A percentile compares a stretch with the other conserved stretches of the same genome.
Conservation (phyloP, 441 rosid genomes). For the Populus hybrid region DNA sequence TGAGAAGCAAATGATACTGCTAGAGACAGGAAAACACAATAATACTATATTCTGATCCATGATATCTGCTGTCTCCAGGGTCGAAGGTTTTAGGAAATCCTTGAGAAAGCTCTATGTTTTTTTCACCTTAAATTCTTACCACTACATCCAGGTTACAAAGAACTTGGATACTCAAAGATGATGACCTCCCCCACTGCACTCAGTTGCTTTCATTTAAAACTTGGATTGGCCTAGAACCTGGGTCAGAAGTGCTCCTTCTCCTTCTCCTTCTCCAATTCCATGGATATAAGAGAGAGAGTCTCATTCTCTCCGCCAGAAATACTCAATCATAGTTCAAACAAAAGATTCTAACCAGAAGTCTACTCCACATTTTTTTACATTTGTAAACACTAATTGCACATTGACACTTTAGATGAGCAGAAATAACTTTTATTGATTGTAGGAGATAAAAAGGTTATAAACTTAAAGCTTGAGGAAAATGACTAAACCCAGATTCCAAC, state of each 20-base stretch:
- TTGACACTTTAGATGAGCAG: not conserved
- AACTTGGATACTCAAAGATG: not conserved
- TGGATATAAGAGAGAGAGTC: not conserved
- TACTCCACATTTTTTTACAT: not conserved
- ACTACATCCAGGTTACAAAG: not conserved
- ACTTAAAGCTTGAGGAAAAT: not conserved
- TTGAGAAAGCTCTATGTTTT: not conserved
- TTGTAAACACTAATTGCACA: not conserved
- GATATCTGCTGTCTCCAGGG: not conserved
- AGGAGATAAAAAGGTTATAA: not conserved
- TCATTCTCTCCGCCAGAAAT: not conserved
- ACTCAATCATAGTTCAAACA: not conserved
- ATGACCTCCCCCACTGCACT: not conserved
- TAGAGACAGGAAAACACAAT: not conserved
- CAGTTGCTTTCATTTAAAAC: not conserved
- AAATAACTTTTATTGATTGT: not conserved
- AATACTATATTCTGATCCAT: not conserved
- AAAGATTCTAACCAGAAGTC: not conserved
- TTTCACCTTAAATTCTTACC: not conserved
- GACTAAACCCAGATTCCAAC: not conserved
- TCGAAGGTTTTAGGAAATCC: not conserved
- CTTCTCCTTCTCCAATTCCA: not conserved
- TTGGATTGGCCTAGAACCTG: not conserved
- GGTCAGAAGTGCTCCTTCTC: not conserved
- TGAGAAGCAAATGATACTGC: not conserved